A percentile compares a stretch with the other conserved stretches of the same genome.
phyloP scores from a whole-genome alignment of 176 grass and related monocot genomes.

The Musa beccarii region DNA sequence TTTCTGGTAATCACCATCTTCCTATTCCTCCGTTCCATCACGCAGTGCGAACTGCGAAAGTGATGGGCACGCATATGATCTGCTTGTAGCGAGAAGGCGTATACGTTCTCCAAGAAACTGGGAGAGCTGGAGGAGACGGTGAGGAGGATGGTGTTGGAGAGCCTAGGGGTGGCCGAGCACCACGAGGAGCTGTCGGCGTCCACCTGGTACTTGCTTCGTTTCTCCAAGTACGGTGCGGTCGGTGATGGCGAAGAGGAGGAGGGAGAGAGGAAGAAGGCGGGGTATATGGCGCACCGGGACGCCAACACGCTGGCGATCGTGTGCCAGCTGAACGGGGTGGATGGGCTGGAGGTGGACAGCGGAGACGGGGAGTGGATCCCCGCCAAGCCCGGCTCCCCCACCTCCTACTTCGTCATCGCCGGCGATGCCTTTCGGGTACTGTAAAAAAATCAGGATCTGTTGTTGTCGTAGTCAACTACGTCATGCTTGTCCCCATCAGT shows the following conservation, averaged over 20 bases:
- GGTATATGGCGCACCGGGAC: not conserved
- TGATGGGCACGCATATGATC: not conserved
- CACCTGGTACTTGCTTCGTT: not conserved
- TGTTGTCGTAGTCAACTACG: no score
- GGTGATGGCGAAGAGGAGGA: not conserved
- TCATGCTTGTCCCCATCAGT: no score
- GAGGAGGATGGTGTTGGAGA: constrained; percentile 11
- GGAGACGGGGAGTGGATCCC: constrained; percentile 34
- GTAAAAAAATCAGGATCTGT: no score
- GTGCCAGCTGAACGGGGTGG: constrained; percentile 14
- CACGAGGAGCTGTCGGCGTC: not conserved
- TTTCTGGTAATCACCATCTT: not conserved
- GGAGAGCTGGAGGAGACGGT: constrained; percentile 6
- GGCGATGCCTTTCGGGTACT: constrained; percentile 60
- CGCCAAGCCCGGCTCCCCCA: constrained; percentile 27
- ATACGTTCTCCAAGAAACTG: not conserved
- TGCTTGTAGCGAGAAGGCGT: not conserved
- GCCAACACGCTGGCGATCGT: not conserved
- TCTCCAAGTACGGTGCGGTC: constrained; percentile 3
- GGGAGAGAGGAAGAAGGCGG: not conserved
- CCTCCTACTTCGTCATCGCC: constrained; percentile 54
- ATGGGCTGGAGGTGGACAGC: constrained; percentile 1
- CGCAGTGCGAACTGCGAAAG: not conserved
- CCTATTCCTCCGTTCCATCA: not conserved
- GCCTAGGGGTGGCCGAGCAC: not conserved